phyloP scores from a whole-genome alignment of 2,329 filamentous ascomycete species.

The Cytospora leucostoma region DNA sequence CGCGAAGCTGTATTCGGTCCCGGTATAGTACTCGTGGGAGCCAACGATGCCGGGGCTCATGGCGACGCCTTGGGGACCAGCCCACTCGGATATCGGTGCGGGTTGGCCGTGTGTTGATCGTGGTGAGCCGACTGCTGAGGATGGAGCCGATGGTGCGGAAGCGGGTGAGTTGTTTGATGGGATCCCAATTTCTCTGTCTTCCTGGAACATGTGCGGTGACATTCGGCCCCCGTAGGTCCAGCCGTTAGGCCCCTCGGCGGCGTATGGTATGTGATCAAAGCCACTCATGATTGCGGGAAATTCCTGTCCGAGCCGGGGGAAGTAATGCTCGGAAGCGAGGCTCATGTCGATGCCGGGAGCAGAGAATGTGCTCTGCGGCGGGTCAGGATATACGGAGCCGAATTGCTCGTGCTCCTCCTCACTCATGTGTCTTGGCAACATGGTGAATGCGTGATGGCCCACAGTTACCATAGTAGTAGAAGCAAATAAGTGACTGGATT shows the following conservation, averaged over 20 bases:
- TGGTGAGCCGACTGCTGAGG: slow-evolving; percentile 68
- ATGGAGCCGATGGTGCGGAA: slow-evolving; percentile 64
- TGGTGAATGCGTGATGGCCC: slow-evolving; percentile 33
- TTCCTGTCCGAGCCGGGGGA: slow-evolving; percentile 42
- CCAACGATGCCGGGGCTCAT: slow-evolving; percentile 66
- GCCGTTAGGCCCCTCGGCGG: slow-evolving; percentile 45
- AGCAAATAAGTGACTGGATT: neutral
- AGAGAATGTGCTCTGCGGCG: slow-evolving; percentile 44
- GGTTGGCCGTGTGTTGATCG: slow-evolving; percentile 61
- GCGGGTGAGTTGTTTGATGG: slow-evolving; percentile 61
- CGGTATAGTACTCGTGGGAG: slow-evolving; percentile 54
- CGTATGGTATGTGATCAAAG: slow-evolving; percentile 50
- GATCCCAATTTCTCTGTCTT: slow-evolving; percentile 52
- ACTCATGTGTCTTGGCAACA: slow-evolving; percentile 32
- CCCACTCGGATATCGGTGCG: slow-evolving; percentile 61
- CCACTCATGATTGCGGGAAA: slow-evolving; percentile 44
- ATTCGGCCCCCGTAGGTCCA: slow-evolving; percentile 50
- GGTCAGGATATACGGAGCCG: slow-evolving; percentile 48
- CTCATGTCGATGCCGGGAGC: slow-evolving; percentile 50
- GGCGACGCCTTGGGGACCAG: slow-evolving; percentile 54
- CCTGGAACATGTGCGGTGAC: slow-evolving; percentile 52
- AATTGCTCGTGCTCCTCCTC: slow-evolving; percentile 42
- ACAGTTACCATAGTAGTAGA: slow-evolving; percentile 32
- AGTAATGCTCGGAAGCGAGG: slow-evolving; percentile 51
- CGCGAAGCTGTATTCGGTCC: slow-evolving; percentile 57